These are phyloP conservation scores for Podochytrium sp. DNA, from an alignment of 192 early-diverging fungal genomes.

Conservation along the genomic window DNA sequence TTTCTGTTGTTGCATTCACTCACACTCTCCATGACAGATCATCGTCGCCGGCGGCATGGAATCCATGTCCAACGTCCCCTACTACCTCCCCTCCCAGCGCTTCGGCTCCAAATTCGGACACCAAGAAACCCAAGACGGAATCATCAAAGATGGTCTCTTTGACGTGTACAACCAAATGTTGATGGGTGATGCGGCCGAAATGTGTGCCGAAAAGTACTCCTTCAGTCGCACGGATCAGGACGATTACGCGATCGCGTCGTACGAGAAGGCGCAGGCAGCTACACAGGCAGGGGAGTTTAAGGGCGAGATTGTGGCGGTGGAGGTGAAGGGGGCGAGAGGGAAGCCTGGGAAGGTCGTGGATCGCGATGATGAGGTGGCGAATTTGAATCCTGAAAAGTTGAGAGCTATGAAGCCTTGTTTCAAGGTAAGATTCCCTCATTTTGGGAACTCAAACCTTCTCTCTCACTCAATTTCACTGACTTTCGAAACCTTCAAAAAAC, in stretches of 20 bases:
- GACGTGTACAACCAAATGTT: conserved; percentile 54
- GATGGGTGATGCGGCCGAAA: conserved; percentile 62
- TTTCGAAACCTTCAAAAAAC: too few species aligned
- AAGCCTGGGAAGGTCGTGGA: conserved; percentile 80
- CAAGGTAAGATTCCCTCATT: too few species aligned
- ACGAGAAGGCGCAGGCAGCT: conserved; percentile 85
- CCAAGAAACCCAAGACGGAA: conserved; percentile 75
- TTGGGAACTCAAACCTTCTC: too few species aligned
- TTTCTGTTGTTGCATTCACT: conserved; percentile 65
- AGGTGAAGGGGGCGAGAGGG: conserved; percentile 76
- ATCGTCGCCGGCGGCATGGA: conserved; percentile 93
- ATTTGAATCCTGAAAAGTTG: conserved; percentile 83
- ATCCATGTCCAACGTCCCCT: conserved; percentile 94
- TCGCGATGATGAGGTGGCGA: conserved; percentile 84
- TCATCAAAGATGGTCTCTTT: conserved; percentile 63
- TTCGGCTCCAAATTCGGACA: conserved; percentile 79
- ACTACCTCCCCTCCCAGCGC: conserved; percentile 58
- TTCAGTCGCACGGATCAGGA: conserved; percentile 87
- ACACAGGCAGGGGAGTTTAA: conserved; percentile 80
- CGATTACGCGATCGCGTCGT: conserved; percentile 81
- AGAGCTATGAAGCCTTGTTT: conserved; percentile 88
- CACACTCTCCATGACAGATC: conserved; percentile 38
- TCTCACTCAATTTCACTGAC: too few species aligned
- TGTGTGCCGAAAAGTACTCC: conserved; percentile 77
- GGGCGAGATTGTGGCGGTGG: conserved; percentile 84